Evolutionary conservation across 371 early-diverging fungal genomes (phyloP).

Genomic region (Conidiobolus incongruus): DNA sequence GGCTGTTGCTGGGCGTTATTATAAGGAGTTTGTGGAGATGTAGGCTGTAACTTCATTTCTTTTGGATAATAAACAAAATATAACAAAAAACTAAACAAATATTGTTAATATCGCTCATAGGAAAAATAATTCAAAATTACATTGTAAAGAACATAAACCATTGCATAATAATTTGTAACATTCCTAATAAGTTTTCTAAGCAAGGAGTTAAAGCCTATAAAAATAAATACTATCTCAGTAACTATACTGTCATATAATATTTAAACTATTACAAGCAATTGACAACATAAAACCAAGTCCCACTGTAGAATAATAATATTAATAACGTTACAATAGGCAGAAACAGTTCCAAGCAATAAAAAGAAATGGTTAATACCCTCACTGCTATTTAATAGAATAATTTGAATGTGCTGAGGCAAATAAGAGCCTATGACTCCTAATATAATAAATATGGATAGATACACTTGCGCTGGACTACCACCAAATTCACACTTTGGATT

Average conservation of each 20-base stretch:
- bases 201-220: conserved; percentile 24
- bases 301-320: conserved; percentile 70
- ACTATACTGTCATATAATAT: background rate
- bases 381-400: conserved; percentile 46
- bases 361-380: conserved; percentile 80
- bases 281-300: conserved; percentile 54
- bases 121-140: conserved; percentile 11
- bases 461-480: no score
- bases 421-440: conserved; percentile 37
- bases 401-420: conserved; percentile 47
- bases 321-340: conserved; percentile 57
- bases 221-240: background rate
- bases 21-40: conserved; percentile 6
- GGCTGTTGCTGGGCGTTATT: conserved; percentile 8
- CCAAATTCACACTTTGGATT: no score
- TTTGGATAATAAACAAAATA: conserved; percentile 58
- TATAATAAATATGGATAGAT: conserved; percentile 14
- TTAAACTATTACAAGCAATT: conserved; percentile 22
- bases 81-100: conserved; percentile 27
- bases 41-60: conserved; percentile 17
- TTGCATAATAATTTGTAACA: conserved; percentile 60
- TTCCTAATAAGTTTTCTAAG: conserved; percentile 57
- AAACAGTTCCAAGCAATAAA: conserved; percentile 66
- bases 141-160: conserved; percentile 51
- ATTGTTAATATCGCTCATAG: background rate